Evolutionary conservation across 2,329 filamentous ascomycete genomes (phyloP), one percentile per base, ranked within the genome.

Genomic region (Thielaviopsis punctulata): DNA sequence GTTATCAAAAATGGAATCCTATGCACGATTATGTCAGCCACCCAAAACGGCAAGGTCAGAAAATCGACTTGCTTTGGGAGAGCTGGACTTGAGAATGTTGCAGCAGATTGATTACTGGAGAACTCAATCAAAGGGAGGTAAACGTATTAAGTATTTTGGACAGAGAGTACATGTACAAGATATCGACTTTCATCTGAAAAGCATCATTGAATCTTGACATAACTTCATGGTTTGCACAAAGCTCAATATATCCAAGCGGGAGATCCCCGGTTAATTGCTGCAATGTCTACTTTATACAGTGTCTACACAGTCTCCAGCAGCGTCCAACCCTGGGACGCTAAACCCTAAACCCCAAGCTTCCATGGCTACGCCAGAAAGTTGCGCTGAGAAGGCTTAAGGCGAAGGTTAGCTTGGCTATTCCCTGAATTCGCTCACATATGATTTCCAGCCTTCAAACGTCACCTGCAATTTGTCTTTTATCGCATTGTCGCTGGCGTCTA

Each of bases 1-100:
- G 53, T 55, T 55, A 55, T 55, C 53, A 52, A 48, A 49, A 50
- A 45, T 55, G 53, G 53, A 36, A 41, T 51, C 39, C 47, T 41
- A 46, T 50, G 47, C 23, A 45, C 21, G 53, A 33, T 55, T 55
- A 55, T 49, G 49, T 55, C 53, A 55, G 53, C 53, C 41, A 52
- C 15, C 24, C 51, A 49, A 49, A 49, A 13, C n/a, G 45, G 27
- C 18, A 41, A 41, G 36, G 36, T 15, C 3, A 6, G n/a, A 19
- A 41, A 18, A 41, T 5, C n/a, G 15, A 19, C 7, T 6, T 5
- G n/a, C n/a, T 18, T 7, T 18, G 36, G 19, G 36, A 7, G 15
- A 39, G 13, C n/a, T 13, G 18, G 33, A 18, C 25, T 3, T 12
- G 27, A 33, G 27, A 33, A 13, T 3, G 15, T 9, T 3, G 27